Base-by-base conservation (phyloP, 441 rosid species). In the Gossypium davidsonii region DNA sequence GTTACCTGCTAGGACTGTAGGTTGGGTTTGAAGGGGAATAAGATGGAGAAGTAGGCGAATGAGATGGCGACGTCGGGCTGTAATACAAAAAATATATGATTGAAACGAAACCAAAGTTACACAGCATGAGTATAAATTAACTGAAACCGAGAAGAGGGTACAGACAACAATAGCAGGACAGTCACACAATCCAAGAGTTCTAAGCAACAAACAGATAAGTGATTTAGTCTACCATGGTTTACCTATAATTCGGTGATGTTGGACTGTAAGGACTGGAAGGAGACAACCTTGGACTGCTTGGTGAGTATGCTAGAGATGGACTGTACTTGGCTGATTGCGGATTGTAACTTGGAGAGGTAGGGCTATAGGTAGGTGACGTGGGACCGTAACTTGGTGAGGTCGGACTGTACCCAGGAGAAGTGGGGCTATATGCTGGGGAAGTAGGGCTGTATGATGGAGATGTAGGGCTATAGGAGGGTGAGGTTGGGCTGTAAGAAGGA, bases 191-290 rank as follows among this genome's bases (percentile, higher is more conserved):
- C 18, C 34, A 1, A 51, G 18, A 25, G 3, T 46, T 14, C 5
- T 53, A 70, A 51, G 61, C 37, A 53, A 21, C 71, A 52, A 53
- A 73, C 61, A 21, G 6, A 37, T 3, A 11, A 26, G 6, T 17
- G 59, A 46, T 9, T 61, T 21, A 12, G 37, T 42, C 21, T 39
- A 44, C 7, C 14, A 58, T 57, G 39, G 42, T 79, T 51, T 78
- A 89, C 99, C 97, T 94, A 78, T 92, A 94, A 80, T 83, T 90
- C 55, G 98, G 98, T 73, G 98, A 94, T 8, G 98, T 89, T 49
- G 98, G 97, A 79, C 96, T 93, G 82, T 93, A 93, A 2, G 98
- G 97, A 77, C 93, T 91, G 58, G 96, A 76, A 39, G 99, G 96
- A 14, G 99, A 87, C 77, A 92, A 75, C 74, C 94, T 91, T 15